Conservation (phyloP, 2,329 filamentous ascomycete species). For the Incumbomyces delicatus region DNA sequence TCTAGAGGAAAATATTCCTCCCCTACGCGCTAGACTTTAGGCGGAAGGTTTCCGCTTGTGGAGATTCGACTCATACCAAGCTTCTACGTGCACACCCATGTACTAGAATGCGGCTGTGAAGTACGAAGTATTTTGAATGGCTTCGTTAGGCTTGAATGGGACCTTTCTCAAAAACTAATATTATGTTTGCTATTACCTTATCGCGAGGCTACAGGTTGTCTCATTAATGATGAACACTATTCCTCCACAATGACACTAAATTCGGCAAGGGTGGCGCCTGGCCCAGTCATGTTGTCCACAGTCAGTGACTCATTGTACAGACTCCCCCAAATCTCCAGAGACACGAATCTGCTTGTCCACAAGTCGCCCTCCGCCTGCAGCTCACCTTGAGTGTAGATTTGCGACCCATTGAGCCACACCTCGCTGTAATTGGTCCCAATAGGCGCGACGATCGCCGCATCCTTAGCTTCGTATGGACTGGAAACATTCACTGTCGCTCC, state of each 20-base stretch:
- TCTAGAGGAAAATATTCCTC: no score
- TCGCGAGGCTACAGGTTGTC: no score
- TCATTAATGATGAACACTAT: background rate
- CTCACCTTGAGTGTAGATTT: background rate
- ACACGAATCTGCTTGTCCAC: constrained; percentile 31
- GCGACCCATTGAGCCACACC: constrained; percentile 9
- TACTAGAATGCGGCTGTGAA: no score
- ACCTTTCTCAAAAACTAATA: no score
- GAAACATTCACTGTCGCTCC: constrained; percentile 25
- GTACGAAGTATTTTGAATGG: no score
- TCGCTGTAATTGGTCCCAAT: constrained; percentile 34
- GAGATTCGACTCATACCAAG: no score
- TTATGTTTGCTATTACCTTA: no score
- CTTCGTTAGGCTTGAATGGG: no score
- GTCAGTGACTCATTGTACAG: constrained; percentile 29
- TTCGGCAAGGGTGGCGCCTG: constrained; percentile 39
- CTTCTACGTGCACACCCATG: no score
- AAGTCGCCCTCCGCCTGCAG: constrained; percentile 18
- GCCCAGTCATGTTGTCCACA: constrained; percentile 27
- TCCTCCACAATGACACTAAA: constrained; percentile 33
- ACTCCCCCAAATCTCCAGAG: constrained; percentile 33
- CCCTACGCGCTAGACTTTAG: no score
- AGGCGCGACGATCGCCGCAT: constrained; percentile 27
- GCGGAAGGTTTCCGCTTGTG: no score
- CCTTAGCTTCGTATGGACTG: constrained; percentile 28